Evolutionary conservation across 2,329 filamentous ascomycete genomes (phyloP).

Genomic region (Zymoseptoria tritici): DNA sequence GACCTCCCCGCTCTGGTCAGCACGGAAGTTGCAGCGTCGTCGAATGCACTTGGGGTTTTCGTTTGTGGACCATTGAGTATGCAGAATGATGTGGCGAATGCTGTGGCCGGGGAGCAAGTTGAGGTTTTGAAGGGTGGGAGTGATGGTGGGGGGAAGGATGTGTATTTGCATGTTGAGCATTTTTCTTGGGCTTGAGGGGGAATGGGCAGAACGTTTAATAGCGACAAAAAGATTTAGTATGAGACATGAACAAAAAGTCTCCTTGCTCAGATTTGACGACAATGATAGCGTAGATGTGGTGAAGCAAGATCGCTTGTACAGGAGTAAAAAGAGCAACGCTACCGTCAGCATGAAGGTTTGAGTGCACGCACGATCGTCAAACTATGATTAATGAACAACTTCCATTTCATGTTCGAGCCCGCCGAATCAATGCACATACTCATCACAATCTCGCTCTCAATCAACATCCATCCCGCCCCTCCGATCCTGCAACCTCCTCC

Average conservation of each 20-base stretch:
- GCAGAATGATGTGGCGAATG: slow-evolving; percentile 42
- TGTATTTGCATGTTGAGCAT: slow-evolving; percentile 43
- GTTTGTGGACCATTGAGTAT: slow-evolving; percentile 41
- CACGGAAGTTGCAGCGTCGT: slow-evolving; percentile 17
- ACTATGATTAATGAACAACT: too few relatives aligned
- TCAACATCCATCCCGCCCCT: slow-evolving; percentile 16
- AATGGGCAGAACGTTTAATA: background rate
- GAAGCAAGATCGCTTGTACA: too few relatives aligned
- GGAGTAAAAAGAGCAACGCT: too few relatives aligned
- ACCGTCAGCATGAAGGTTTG: too few relatives aligned
- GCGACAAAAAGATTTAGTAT: too few relatives aligned
- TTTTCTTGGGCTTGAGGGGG: slow-evolving; percentile 37
- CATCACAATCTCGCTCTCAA: slow-evolving; percentile 1
- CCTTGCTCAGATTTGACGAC: too few relatives aligned
- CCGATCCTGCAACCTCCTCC: slow-evolving; percentile 20
- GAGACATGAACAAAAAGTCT: too few relatives aligned
- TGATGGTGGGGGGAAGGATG: slow-evolving; percentile 7
- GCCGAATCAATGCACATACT: too few relatives aligned
- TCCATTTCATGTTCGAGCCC: too few relatives aligned
- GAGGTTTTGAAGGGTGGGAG: slow-evolving; percentile 28
- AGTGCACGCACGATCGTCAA: too few relatives aligned
- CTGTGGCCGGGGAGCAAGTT: slow-evolving; percentile 37
- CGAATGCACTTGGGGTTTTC: slow-evolving; percentile 28
- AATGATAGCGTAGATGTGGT: too few relatives aligned
- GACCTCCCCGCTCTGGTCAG: slow-evolving; percentile 26